phyloP scores from a whole-genome alignment of 176 grass and related monocot genomes.

The Oryza rufipogon region DNA sequence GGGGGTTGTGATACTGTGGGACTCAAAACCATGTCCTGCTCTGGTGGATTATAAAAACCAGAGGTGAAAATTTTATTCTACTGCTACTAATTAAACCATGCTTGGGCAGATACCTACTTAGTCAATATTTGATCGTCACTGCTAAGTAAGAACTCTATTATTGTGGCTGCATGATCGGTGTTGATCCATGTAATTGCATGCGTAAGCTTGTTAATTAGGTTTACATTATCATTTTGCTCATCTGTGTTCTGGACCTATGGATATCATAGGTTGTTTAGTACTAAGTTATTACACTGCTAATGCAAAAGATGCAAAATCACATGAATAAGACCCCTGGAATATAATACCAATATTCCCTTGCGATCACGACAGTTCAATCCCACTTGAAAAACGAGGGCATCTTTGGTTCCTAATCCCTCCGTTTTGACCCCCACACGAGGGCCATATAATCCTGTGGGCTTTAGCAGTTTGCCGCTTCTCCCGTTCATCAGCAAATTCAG shows the following conservation, averaged over 20 bases:
- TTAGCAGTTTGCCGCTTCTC: background rate
- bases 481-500: background rate
- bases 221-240: background rate
- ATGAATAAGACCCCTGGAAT: background rate
- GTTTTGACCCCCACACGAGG: background rate
- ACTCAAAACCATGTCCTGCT: constrained; percentile 35
- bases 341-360: background rate
- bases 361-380: background rate
- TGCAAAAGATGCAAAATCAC: background rate
- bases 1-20: background rate
- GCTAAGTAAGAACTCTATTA: background rate
- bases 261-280: background rate
- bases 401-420: background rate
- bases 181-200: background rate
- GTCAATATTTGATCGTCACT: background rate
- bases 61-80: background rate
- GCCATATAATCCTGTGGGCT: constrained; percentile 11
- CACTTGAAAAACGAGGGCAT: background rate
- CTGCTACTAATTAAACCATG: background rate
- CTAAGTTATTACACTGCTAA: background rate
- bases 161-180: background rate
- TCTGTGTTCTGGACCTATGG: background rate
- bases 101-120: background rate
- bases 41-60: background rate
- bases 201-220: background rate